Conservation (phyloP, 1,284 basidiomycete genomes). For the Tylopilus sp. region DNA sequence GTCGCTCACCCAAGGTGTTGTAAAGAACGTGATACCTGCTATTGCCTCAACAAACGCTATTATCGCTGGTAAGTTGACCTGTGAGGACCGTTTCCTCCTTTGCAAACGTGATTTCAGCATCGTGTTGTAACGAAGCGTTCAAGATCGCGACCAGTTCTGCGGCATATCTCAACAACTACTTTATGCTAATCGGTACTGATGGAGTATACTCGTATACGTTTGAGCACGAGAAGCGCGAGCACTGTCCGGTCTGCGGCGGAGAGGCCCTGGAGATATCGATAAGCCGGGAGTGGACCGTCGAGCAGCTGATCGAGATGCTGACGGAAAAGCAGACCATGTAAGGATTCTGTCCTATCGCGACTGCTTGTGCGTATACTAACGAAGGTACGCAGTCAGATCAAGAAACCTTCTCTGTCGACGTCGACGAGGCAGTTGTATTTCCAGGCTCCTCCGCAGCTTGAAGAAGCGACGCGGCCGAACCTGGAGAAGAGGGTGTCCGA, state of each 20-base stretch:
- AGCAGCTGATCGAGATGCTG: conserved; percentile 81
- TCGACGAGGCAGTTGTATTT: conserved; percentile 77
- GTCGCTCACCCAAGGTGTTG: conserved; percentile 96
- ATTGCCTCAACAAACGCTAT: conserved; percentile 97
- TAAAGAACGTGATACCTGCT: conserved; percentile 99
- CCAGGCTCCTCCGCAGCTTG: conserved; percentile 88
- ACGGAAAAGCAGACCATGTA: conserved; percentile 85
- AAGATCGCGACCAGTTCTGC: conserved; percentile 96
- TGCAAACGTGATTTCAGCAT: conserved; percentile 51
- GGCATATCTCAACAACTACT: conserved; percentile 96
- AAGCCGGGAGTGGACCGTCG: conserved; percentile 71
- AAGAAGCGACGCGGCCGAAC: conserved; percentile 85
- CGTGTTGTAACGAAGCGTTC: conserved; percentile 99
- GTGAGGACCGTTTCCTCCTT: not conserved
- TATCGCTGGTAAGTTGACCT: conserved; percentile 68
- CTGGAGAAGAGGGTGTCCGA: conserved; percentile 83
- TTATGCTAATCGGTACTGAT: conserved; percentile 96
- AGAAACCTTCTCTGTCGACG: conserved; percentile 82
- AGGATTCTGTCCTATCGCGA: conserved; percentile 31
- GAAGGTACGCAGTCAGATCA: conserved; percentile 71
- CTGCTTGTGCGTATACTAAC: conserved; percentile 10
- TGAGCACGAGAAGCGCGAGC: conserved; percentile 86
- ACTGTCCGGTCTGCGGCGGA: conserved; percentile 97
- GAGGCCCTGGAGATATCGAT: conserved; percentile 74
- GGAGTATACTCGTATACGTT: conserved; percentile 98